Evolutionary conservation across 345 rosid species (phyloP).

Genomic region (Physaria fendleri): DNA sequence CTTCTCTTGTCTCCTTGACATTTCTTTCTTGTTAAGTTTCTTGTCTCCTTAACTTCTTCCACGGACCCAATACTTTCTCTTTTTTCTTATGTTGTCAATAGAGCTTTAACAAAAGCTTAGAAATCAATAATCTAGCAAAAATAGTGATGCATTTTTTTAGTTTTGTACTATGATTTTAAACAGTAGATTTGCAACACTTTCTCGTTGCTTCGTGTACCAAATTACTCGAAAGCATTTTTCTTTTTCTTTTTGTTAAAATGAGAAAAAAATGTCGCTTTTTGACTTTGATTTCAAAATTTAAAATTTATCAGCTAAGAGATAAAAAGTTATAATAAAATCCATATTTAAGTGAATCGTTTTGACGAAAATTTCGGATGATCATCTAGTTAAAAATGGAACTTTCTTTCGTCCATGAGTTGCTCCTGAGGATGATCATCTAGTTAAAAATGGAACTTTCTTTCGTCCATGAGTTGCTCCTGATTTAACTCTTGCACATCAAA

Average conservation of each 20-base stretch:
- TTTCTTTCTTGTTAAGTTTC: background rate
- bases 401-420: no score
- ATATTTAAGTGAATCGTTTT: background rate
- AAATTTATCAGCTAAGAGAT: background rate
- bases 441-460: background rate
- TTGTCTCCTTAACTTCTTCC: background rate
- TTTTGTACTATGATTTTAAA: background rate
- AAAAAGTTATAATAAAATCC: background rate
- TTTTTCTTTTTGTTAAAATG: background rate
- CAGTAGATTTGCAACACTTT: background rate
- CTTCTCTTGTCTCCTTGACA: conserved; percentile 12
- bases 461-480: conserved; percentile 21
- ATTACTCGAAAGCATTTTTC: background rate
- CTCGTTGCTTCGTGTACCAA: background rate
- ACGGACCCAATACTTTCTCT: background rate
- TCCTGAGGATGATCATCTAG: no score
- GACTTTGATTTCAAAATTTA: conserved; percentile 7
- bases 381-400: no score
- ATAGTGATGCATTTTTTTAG: background rate
- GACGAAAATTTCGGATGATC: conserved; percentile 24
- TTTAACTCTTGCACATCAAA: background rate
- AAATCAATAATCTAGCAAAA: background rate
- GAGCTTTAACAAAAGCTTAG: background rate
- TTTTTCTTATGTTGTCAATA: background rate
- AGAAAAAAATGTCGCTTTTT: conserved; percentile 10